A percentile compares a stretch with the other conserved stretches of the same genome.
Conservation (phyloP, 1,284 basidiomycete genomes). For the Chondrostereum purpureum region DNA sequence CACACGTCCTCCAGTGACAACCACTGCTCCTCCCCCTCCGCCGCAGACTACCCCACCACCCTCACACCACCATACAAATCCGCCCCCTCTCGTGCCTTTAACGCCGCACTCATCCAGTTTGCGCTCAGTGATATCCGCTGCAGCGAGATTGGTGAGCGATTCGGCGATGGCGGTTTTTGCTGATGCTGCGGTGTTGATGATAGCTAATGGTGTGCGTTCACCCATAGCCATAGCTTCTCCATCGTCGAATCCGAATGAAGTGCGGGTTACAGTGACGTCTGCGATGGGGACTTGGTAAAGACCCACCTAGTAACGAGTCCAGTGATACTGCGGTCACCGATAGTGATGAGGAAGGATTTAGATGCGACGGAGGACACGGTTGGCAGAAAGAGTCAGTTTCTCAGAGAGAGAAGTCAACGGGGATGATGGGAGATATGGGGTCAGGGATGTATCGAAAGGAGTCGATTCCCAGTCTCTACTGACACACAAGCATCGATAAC, state of each 20-base stretch:
- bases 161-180: constrained; percentile 96
- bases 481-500: constrained; percentile 91
- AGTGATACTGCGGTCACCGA: constrained; percentile 92
- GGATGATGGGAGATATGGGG: constrained; percentile 44
- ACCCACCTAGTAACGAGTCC: constrained; percentile 95
- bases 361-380: constrained; percentile 88
- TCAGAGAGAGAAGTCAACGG: constrained; percentile 38
- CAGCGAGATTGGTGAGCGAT: constrained; percentile 86
- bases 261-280: constrained; percentile 93
- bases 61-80: constrained; percentile 90
- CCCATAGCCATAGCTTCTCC: constrained; percentile 99
- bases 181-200: constrained; percentile 83
- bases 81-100: constrained; percentile 85
- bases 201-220: constrained; percentile 89
- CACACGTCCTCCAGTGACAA: no score
- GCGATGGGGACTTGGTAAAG: constrained; percentile 98
- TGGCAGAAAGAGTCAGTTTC: constrained; percentile 41
- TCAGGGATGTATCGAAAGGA: constrained; percentile 70
- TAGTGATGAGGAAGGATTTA: constrained; percentile 97
- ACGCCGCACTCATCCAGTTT: constrained; percentile 99
- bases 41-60: constrained; percentile 88
- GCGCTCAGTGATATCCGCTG: constrained; percentile 92
- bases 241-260: constrained; percentile 84
- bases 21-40: no score
- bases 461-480: no score